Conservation (phyloP, 2,329 filamentous ascomycete species). For the Orbilia ellipsospora region DNA sequence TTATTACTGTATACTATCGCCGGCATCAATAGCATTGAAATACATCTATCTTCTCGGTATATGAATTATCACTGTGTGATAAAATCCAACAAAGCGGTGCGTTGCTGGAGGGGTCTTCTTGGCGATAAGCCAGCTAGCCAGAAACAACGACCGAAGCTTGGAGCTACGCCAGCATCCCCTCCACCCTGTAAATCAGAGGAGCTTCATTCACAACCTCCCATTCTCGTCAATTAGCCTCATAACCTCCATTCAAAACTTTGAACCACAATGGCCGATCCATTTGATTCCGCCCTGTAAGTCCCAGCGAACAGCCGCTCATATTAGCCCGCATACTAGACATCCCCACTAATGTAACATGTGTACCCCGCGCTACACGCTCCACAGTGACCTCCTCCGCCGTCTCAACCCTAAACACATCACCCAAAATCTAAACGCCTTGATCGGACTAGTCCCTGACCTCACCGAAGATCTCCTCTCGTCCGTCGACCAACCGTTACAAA, state of each 20-base stretch:
- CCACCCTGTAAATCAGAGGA: not conserved
- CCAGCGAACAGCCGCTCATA: conserved; percentile 16
- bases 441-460: conserved; percentile 86
- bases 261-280: conserved; percentile 68
- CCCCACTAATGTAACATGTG: conserved; percentile 21
- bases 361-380: conserved; percentile 37
- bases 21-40: too few relatives aligned
- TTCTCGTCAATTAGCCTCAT: conserved; percentile 11
- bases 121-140: conserved; percentile 48
- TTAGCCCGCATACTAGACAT: conserved; percentile 34
- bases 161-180: conserved; percentile 30
- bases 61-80: not conserved
- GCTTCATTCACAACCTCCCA: conserved; percentile 26
- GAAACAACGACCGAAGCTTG: conserved; percentile 1
- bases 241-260: conserved; percentile 64
- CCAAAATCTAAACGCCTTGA: conserved; percentile 86
- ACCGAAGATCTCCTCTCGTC: conserved; percentile 98
- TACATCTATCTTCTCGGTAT: too few relatives aligned
- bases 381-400: conserved; percentile 94
- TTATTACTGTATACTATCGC: too few relatives aligned
- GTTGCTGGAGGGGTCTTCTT: conserved; percentile 53
- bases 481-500: conserved; percentile 91
- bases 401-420: conserved; percentile 94
- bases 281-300: conserved; percentile 79
- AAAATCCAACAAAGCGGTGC: conserved; percentile 23